Percentiles rank a stretch among this genome's conserved stretches.
Conservation (phyloP, 148 eudicot species). For the Rhododendron kiyosumense region DNA sequence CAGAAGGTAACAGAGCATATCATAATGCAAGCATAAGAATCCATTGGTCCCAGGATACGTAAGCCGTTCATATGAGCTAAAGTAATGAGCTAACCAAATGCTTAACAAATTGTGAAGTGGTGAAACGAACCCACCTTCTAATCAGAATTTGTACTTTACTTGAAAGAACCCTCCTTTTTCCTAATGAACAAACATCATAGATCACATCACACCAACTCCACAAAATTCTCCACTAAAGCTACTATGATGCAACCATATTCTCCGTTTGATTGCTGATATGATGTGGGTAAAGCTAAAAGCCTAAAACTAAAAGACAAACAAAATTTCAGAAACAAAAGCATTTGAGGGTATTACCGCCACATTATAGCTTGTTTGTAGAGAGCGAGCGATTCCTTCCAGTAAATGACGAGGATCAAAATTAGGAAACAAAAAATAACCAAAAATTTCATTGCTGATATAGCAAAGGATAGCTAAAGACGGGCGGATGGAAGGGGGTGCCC, state of each 20-base stretch:
- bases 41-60: conserved; percentile 11
- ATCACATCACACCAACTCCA: conserved; percentile 13
- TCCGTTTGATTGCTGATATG: neutral
- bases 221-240: conserved; percentile 18
- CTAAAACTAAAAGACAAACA: neutral
- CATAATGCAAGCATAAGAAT: conserved; percentile 17
- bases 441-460: conserved; percentile 1
- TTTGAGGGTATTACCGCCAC: neutral
- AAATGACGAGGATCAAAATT: neutral
- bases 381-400: neutral
- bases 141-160: conserved; percentile 12
- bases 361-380: neutral
- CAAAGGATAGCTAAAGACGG: neutral
- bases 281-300: neutral
- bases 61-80: conserved; percentile 4
- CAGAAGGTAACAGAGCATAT: neutral
- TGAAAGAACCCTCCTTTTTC: conserved; percentile 7
- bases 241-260: conserved; percentile 13
- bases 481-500: neutral
- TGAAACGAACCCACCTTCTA: conserved; percentile 15
- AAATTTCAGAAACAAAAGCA: neutral
- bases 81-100: neutral
- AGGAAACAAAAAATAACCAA: neutral
- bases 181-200: conserved; percentile 6
- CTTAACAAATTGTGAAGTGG: conserved; percentile 20